phyloP scores from a whole-genome alignment of 257 asterid genomes.

The Ilex aquifolium region DNA sequence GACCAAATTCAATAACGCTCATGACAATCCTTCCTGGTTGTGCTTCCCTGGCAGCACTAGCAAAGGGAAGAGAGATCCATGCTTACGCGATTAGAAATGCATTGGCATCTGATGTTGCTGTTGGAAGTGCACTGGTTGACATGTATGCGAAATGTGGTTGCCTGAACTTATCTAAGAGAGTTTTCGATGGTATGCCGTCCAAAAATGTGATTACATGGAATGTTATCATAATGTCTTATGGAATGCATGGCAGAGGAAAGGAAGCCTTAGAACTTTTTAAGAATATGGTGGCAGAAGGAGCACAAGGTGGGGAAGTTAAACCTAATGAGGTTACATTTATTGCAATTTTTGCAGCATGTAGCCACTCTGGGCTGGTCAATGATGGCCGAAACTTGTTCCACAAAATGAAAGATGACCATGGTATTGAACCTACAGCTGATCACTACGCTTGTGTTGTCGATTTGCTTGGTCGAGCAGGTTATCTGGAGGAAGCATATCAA shows the following conservation, averaged over 20 bases:
- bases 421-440: constrained; percentile 59
- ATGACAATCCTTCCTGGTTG: constrained; percentile 81
- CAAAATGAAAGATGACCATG: constrained; percentile 46
- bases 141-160: constrained; percentile 92
- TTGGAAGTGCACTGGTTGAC: constrained; percentile 86
- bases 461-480: constrained; percentile 85
- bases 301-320: constrained; percentile 35
- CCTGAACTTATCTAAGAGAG: constrained; percentile 50
- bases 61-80: constrained; percentile 80
- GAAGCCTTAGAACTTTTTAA: constrained; percentile 53
- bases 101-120: constrained; percentile 55
- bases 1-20: constrained; percentile 76
- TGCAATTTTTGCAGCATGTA: constrained; percentile 70
- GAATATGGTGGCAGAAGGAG: constrained; percentile 35
- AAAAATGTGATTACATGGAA: constrained; percentile 85
- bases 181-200: constrained; percentile 53
- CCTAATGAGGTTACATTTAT: constrained; percentile 72
- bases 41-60: constrained; percentile 63
- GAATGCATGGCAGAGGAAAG: constrained; percentile 84
- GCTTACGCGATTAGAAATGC: constrained; percentile 54
- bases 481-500: constrained; percentile 55
- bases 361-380: constrained; percentile 83
- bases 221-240: constrained; percentile 76
- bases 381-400: constrained; percentile 57
- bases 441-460: constrained; percentile 80